A percentile compares a stretch with the other conserved stretches of the same genome.
Conservation (phyloP, 805 yeast genomes). For the Lachancea sp. region DNA sequence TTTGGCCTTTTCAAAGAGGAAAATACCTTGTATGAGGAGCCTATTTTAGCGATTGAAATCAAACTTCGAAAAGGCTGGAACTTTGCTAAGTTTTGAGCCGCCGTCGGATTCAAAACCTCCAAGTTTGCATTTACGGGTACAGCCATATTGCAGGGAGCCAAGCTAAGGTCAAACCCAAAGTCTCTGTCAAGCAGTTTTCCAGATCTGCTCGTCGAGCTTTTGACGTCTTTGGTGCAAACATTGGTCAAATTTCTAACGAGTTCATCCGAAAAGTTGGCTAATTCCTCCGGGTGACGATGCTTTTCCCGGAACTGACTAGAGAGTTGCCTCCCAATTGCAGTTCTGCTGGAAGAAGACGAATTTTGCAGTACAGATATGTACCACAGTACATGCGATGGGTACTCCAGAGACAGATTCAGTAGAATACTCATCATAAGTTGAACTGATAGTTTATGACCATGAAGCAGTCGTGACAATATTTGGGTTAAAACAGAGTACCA, state of each 20-base stretch:
- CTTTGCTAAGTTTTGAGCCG: slow-evolving; percentile 36
- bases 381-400: slow-evolving; percentile 87
- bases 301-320: slow-evolving; percentile 29
- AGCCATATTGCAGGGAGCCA: slow-evolving; percentile 49
- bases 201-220: slow-evolving; percentile 19
- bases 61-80: slow-evolving; percentile 42
- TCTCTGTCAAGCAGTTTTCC: slow-evolving; percentile 34
- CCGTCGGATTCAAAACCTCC: slow-evolving; percentile 55
- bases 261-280: slow-evolving; percentile 20
- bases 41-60: slow-evolving; percentile 57
- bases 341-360: slow-evolving; percentile 46
- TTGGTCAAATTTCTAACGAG: slow-evolving; percentile 19
- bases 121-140: slow-evolving; percentile 71
- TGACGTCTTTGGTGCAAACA: slow-evolving; percentile 25
- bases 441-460: slow-evolving; percentile 50
- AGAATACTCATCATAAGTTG: slow-evolving; percentile 53
- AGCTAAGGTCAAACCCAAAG: slow-evolving; percentile 37
- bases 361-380: slow-evolving; percentile 52
- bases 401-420: slow-evolving; percentile 48
- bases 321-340: slow-evolving; percentile 41
- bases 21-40: slow-evolving; percentile 62
- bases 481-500: slow-evolving; percentile 89
- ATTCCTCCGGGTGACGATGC: slow-evolving; percentile 9
- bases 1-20: slow-evolving; percentile 84
- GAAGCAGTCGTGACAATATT: slow-evolving; percentile 69